Evolutionary conservation across 2,329 filamentous ascomycete genomes (phyloP), one percentile per base, ranked within the genome.

Genomic region (Pleomassaria siparia): DNA sequence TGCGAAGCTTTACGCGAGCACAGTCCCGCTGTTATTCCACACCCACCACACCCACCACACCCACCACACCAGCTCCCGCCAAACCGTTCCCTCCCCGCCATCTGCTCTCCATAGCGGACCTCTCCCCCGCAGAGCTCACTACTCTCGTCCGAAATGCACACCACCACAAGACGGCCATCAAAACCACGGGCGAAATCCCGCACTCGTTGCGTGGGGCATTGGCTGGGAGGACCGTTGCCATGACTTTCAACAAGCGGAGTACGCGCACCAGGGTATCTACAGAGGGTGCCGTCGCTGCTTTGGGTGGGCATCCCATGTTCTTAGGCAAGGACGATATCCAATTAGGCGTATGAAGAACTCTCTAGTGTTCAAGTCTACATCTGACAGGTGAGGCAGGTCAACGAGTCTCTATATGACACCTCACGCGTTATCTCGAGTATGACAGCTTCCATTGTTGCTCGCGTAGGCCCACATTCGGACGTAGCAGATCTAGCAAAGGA

Each of bases 221-320:
- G 53, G 73, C 81, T 1, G 88, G 89, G 43, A 84, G 89, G 72
- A 91, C 91, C 0, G 83, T 99, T 25, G 92, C 94, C 57, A 87
- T 99, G 85, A 89, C 95, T 80, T 99, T 99, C 78, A 95, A 82
- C 80, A 99, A 99, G 76, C 85, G 91, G 58, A 95, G 88, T 62
- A 99, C 94, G 11, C 84, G 94, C 50, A 99, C 94, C 11, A 85
- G 94, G 53, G 86, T 99, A 25, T 96, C 91, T 1, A 96, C 91
- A 1, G 94, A 99, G 76, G 87, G 87, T 7, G 94, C 94, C 11
- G 85, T 96, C 29, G 83, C 87, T n/a, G 78, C 89, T 50, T 81
- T 99, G 78, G 91, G 91, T 29, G 94, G 92, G 0, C 88, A 96
- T 62, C 86, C 94, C 18, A 96, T 99, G 91, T 99, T 99, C 69